Evolutionary conservation across 805 yeast species (phyloP).

Genomic region (Brettanomyces custersianus): DNA sequence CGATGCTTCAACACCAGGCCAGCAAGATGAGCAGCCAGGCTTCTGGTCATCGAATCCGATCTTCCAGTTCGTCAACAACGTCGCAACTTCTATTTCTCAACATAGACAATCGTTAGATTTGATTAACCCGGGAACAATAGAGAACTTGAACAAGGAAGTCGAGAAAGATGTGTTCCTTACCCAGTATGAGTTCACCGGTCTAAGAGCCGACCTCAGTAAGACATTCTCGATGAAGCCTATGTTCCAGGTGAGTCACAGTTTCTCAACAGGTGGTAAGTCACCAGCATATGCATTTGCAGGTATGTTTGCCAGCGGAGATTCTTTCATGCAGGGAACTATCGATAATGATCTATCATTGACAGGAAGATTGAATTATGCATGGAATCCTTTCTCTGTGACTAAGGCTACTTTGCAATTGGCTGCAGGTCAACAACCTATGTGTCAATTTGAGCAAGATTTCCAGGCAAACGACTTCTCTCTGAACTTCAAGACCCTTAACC

Average conservation of each 20-base stretch:
- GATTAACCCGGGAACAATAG: conserved; percentile 90
- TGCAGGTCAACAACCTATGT: conserved; percentile 83
- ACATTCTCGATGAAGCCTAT: conserved; percentile 86
- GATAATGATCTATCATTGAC: conserved; percentile 80
- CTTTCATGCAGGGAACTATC: conserved; percentile 83
- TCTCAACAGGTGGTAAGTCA: conserved; percentile 78
- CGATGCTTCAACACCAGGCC: conserved; percentile 16
- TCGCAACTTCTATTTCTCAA: conserved; percentile 58
- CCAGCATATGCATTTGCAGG: conserved; percentile 92
- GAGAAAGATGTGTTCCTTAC: conserved; percentile 84
- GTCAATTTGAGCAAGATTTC: conserved; percentile 93
- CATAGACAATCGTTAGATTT: conserved; percentile 79
- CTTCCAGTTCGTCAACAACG: conserved; percentile 68
- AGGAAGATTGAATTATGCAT: conserved; percentile 86
- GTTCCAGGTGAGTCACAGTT: conserved; percentile 93
- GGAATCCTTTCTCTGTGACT: conserved; percentile 71
- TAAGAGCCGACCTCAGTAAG: conserved; percentile 93
- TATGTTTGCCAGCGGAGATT: conserved; percentile 75
- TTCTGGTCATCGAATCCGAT: conserved; percentile 82
- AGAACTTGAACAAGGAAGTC: conserved; percentile 88
- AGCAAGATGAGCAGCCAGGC: conserved; percentile 39
- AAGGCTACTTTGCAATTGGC: conserved; percentile 86
- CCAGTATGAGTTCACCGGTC: conserved; percentile 88
- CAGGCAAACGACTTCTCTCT: conserved; percentile 83
- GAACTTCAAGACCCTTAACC: conserved; percentile 87